Evolutionary conservation across 129 eudicot species (phyloP).

Genomic region (Saussurea involucrata): DNA sequence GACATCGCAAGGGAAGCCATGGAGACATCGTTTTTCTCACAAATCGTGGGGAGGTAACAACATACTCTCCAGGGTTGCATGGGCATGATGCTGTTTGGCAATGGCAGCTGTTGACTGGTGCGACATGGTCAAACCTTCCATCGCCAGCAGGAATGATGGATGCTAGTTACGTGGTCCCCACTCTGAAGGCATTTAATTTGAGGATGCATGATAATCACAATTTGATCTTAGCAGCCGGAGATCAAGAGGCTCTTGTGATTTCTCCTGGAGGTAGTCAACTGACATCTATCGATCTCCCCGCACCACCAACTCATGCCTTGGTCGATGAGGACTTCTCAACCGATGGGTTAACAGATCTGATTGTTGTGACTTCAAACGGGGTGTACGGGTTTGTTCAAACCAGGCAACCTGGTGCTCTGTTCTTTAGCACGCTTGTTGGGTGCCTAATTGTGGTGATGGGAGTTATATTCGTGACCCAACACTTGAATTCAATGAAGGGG

Average conservation of each 20-base stretch:
- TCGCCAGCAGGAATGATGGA: slow-evolving; percentile 92
- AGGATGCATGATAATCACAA: slow-evolving; percentile 70
- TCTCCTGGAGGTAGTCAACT: slow-evolving; percentile 79
- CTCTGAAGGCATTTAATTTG: slow-evolving; percentile 59
- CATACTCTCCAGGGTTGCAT: slow-evolving; percentile 81
- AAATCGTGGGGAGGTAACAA: slow-evolving; percentile 93
- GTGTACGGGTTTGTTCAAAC: slow-evolving; percentile 98
- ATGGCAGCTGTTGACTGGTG: slow-evolving; percentile 94
- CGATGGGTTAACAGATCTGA: slow-evolving; percentile 86
- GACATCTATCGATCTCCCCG: slow-evolving; percentile 69
- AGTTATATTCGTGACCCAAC: slow-evolving; percentile 81
- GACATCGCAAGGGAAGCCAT: slow-evolving; percentile 87
- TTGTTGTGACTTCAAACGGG: slow-evolving; percentile 82
- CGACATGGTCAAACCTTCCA: slow-evolving; percentile 97
- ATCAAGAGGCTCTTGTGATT: slow-evolving; percentile 76
- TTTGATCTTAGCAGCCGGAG: slow-evolving; percentile 84
- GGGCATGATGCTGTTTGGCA: slow-evolving; percentile 96
- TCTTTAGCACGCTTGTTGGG: slow-evolving; percentile 95
- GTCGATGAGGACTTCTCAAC: slow-evolving; percentile 80
- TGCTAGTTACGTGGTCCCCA: slow-evolving; percentile 76
- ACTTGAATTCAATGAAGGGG: slow-evolving; percentile 71
- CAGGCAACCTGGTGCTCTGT: slow-evolving; percentile 96
- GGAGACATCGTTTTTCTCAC: slow-evolving; percentile 92
- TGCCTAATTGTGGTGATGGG: slow-evolving; percentile 93
- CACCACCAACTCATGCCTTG: slow-evolving; percentile 88